phyloP scores from a whole-genome alignment of 345 rosid species.

The Corchorus capsularis region DNA sequence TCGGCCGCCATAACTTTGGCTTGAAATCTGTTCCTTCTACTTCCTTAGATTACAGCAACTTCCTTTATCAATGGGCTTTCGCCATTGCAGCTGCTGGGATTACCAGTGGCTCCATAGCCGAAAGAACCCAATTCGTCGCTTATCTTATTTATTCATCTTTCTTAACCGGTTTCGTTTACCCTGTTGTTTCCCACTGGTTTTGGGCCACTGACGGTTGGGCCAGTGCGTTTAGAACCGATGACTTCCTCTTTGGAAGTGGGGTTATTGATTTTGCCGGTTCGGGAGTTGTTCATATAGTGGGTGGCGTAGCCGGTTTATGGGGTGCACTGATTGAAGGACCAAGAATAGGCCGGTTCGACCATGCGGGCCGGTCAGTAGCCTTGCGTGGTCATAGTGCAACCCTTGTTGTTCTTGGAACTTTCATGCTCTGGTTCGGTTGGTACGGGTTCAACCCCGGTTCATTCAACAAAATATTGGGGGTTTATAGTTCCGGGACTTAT shows the following conservation, averaged over 20 bases:
- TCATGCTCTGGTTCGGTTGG: slow-evolving; percentile 87
- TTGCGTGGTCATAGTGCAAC: slow-evolving; percentile 75
- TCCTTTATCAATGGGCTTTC: slow-evolving; percentile 95
- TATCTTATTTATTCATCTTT: slow-evolving; percentile 82
- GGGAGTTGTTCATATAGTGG: slow-evolving; percentile 79
- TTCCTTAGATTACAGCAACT: slow-evolving; percentile 53
- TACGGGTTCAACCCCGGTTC: slow-evolving; percentile 83
- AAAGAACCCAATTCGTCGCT: slow-evolving; percentile 87
- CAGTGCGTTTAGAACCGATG: slow-evolving; percentile 41
- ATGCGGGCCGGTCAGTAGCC: slow-evolving; percentile 36
- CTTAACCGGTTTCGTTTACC: slow-evolving; percentile 87
- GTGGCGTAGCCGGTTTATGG: slow-evolving; percentile 81
- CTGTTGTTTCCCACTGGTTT: slow-evolving; percentile 91
- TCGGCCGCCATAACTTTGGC: slow-evolving; percentile 72
- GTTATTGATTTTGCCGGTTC: slow-evolving; percentile 83
- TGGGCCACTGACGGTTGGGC: slow-evolving; percentile 94
- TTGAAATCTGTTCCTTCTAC: slow-evolving; percentile 37
- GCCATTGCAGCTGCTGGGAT: slow-evolving; percentile 96
- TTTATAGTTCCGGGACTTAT: slow-evolving; percentile 35
- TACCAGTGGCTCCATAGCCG: slow-evolving; percentile 93
- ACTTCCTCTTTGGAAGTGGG: slow-evolving; percentile 64
- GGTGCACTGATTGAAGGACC: slow-evolving; percentile 84
- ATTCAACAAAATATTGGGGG: slow-evolving; percentile 43
- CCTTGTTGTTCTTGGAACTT: slow-evolving; percentile 71
- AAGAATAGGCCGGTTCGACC: slow-evolving; percentile 61